Evolutionary conservation across 371 early-diverging fungal genomes (phyloP).

Genomic region (Haplosporangium sp.): DNA sequence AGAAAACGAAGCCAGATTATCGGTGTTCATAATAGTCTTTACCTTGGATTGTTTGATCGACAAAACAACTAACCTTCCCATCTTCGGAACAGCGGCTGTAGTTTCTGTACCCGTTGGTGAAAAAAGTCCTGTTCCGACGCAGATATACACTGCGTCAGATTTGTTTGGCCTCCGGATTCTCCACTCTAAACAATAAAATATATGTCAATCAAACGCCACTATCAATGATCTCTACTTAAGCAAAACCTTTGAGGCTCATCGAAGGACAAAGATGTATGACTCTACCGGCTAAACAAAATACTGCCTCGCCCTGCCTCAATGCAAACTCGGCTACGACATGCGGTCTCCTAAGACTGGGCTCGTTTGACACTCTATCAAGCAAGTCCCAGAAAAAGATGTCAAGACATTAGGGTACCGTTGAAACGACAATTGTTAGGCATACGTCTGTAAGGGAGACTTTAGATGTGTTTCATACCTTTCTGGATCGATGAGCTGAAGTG

Average conservation of each 20-base stretch:
- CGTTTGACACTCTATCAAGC: constrained; percentile 17
- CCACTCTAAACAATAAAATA: constrained; percentile 26
- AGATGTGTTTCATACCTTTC: constrained; percentile 11
- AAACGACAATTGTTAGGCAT: neutral
- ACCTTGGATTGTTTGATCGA: constrained; percentile 46
- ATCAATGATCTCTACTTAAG: no score
- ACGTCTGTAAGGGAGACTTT: neutral
- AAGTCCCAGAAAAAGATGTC: neutral
- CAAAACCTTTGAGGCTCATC: no score
- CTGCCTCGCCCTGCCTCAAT: constrained; percentile 34
- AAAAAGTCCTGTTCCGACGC: constrained; percentile 44
- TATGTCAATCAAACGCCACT: neutral
- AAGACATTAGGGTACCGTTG: neutral
- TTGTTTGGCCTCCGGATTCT: constrained; percentile 35
- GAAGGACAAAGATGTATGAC: no score
- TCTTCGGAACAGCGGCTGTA: constrained; percentile 34
- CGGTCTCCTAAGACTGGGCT: constrained; percentile 11
- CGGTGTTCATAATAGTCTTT: neutral
- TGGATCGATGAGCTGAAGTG: constrained; percentile 30
- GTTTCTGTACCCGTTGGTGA: constrained; percentile 35
- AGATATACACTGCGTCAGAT: constrained; percentile 30
- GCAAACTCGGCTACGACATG: constrained; percentile 25
- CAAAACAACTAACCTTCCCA: constrained; percentile 32
- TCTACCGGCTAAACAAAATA: constrained; percentile 30
- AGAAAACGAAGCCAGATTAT: neutral